Evolutionary conservation across 2,329 filamentous ascomycete species (phyloP).

Genomic region (Aspergillus candidus): DNA sequence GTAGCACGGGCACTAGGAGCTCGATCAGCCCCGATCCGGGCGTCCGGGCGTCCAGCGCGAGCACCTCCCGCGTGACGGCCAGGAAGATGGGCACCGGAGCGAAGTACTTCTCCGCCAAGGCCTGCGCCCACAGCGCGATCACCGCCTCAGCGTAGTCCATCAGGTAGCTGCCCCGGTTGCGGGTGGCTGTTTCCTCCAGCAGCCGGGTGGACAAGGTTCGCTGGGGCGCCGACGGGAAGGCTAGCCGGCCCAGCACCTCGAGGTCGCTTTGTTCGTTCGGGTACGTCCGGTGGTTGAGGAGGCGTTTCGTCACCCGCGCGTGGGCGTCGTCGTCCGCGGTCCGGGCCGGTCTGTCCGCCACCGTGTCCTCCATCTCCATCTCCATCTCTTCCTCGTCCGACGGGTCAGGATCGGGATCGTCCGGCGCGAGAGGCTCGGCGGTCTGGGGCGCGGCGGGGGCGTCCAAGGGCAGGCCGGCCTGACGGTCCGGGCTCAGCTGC

Average conservation of each 20-base stretch:
- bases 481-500: constrained; percentile 46
- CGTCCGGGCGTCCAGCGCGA: constrained; percentile 33
- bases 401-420: constrained; percentile 9
- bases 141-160: constrained; percentile 46
- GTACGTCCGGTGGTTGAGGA: constrained; percentile 51
- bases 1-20: constrained; percentile 35
- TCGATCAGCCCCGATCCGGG: constrained; percentile 34
- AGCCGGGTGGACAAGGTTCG: constrained; percentile 49
- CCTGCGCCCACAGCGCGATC: constrained; percentile 50
- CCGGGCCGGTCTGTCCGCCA: constrained; percentile 21
- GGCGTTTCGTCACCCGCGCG: constrained; percentile 44
- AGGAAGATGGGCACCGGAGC: constrained; percentile 39
- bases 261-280: constrained; percentile 46
- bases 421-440: constrained; percentile 20
- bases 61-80: constrained; percentile 35
- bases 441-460: constrained; percentile 21
- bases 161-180: constrained; percentile 42
- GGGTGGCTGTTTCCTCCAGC: constrained; percentile 44
- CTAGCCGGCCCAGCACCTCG: constrained; percentile 47
- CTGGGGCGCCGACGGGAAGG: constrained; percentile 48
- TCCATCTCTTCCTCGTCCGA: constrained; percentile 12
- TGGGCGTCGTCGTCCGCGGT: constrained; percentile 20
- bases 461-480: constrained; percentile 42
- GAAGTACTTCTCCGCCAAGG: constrained; percentile 50
- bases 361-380: constrained; percentile 9